Percentiles rank a stretch among this genome's conserved stretches.
phyloP scores from a whole-genome alignment of 116 monocot genomes.

The Dioscorea cayenensis region DNA sequence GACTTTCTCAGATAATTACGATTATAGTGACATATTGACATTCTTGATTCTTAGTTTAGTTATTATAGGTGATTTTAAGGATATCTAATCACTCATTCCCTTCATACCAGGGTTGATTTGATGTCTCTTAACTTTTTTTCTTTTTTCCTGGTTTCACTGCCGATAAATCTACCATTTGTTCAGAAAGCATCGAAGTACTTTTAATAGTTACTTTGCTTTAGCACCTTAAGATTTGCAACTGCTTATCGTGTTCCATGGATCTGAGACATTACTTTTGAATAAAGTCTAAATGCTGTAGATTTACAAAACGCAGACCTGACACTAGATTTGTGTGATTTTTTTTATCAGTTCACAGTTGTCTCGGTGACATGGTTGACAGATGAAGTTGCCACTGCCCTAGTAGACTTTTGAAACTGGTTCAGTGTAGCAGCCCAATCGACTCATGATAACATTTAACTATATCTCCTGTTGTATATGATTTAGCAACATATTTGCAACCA shows the following conservation, averaged over 20 bases:
- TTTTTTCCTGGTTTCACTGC: slow-evolving; percentile 39
- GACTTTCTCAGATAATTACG: neutral
- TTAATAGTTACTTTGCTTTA: slow-evolving; percentile 9
- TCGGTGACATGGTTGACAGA: slow-evolving; percentile 25
- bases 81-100: too few relatives aligned
- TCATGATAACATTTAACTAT: slow-evolving; percentile 1
- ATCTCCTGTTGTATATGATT: too few relatives aligned
- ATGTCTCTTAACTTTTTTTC: too few relatives aligned
- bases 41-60: neutral
- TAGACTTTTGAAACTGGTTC: slow-evolving; percentile 56
- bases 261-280: neutral
- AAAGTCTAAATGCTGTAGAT: too few relatives aligned
- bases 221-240: slow-evolving; percentile 24
- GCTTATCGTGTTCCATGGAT: slow-evolving; percentile 17
- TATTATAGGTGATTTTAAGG: neutral
- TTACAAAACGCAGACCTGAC: too few relatives aligned
- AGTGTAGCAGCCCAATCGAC: slow-evolving; percentile 44
- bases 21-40: neutral
- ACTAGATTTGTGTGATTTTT: neutral
- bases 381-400: slow-evolving; percentile 31
- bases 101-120: too few relatives aligned
- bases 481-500: too few relatives aligned
- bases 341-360: slow-evolving; percentile 8
- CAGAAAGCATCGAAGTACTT: neutral
- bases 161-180: slow-evolving; percentile 20